Percentiles rank a stretch among this genome's conserved stretches.
Conservation (phyloP, 768 basidiomycete species). For the Leccinum rimulosum region DNA sequence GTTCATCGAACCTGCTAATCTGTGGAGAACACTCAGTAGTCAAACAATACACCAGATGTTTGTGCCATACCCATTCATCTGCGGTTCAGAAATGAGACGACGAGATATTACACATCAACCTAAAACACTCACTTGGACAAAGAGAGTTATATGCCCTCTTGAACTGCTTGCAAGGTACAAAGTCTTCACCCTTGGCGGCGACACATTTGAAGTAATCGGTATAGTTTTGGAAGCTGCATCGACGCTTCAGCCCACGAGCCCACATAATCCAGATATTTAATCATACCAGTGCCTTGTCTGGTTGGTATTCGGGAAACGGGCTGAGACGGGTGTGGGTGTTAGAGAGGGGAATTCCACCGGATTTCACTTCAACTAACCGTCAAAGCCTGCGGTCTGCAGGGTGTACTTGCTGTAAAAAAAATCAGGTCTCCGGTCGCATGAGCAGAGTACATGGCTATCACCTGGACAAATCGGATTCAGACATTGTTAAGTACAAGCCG, state of each 20-base stretch:
- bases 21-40: conserved; percentile 28
- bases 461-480: conserved; percentile 59
- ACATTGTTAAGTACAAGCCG: conserved; percentile 48
- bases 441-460: conserved; percentile 22
- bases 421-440: conserved; percentile 13
- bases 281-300: conserved; percentile 95
- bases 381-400: conserved; percentile 94
- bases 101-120: background rate
- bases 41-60: background rate
- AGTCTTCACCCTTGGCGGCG: conserved; percentile 96
- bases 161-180: conserved; percentile 98
- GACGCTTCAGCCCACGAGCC: background rate
- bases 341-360: conserved; percentile 2
- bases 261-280: background rate
- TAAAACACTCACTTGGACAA: conserved; percentile 82
- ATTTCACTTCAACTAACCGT: conserved; percentile 50
- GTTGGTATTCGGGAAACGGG: conserved; percentile 88
- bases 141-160: conserved; percentile 93
- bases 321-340: conserved; percentile 37
- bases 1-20: conserved; percentile 91
- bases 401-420: conserved; percentile 64
- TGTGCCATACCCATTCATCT: conserved; percentile 86
- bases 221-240: conserved; percentile 87
- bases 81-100: conserved; percentile 12
- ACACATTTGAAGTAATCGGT: conserved; percentile 99